Evolutionary conservation across 164 flowering plant species (phyloP), one percentile per base, ranked within the genome.

Genomic region (Malania oleifera): DNA sequence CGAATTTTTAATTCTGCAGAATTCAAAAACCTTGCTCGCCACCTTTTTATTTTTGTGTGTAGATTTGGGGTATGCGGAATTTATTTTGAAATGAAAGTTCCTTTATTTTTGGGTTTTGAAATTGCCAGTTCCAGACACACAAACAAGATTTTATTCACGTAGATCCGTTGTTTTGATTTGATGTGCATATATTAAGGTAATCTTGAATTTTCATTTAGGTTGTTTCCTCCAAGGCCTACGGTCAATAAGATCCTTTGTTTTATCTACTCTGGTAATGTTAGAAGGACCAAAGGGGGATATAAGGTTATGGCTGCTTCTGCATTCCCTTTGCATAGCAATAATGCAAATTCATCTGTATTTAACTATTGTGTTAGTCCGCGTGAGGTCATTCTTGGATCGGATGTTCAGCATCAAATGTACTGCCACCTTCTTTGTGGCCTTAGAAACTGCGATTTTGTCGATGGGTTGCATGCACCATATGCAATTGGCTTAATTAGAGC

Each of bases 361-460:
- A 31, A 62, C 1, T 52, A 64, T 11, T 59, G 31, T 19, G 52
- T 59, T 17, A 71, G 80, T 54, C 85, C 85, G 2, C 38, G 22
- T 7, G 77, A 73, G 50, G 80, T 80, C 26, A 56, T 80, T 46
- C 49, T 67, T 5, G 82, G 82, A 37, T 59, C 76, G 3, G 54
- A 78, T 58, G 8, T 62, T 24, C 54, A 70, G 59, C 78, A 74
- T 7, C 82, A 76, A 62, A 74, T 74, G 76, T 81, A 81, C 24
- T 78, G 81, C 44, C 85, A 81, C 57, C 74, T 81, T 47, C 77
- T 81, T 4, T 81, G 85, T 38, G 79, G 75, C 9, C 75, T 81
- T 11, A 62, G 76, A 55, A 53, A 66, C 41, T 66, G 5, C 15
- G 61, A 74, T 38, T 26, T 37, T 2, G 44, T 78, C 4, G 77